Evolutionary conservation across 1,284 basidiomycete genomes (phyloP), one percentile per base, ranked within the genome.

Genomic region (Ustilago trichophora): DNA sequence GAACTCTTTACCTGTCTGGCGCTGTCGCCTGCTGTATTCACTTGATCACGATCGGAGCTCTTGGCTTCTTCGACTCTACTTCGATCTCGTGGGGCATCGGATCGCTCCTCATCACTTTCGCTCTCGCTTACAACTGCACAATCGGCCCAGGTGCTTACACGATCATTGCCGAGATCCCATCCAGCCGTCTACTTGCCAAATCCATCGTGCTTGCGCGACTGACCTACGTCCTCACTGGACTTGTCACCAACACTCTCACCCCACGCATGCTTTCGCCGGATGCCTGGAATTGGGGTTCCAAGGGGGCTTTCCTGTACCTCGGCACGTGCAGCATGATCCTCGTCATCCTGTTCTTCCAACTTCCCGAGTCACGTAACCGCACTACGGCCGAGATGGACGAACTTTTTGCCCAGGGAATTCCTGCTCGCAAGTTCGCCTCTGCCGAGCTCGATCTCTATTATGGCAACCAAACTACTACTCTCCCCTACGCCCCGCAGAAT

Each of bases 121-220:
- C 83, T 51, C 78, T 83, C 48, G 48, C 69, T 10, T 83, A 82
- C 71, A 80, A 83, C 69, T 34, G 71, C 32, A 78, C 80, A 8
- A 72, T 83, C 52, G 83, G 83, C 24, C 82, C 82, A 3, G 69
- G 80, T 31, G 80, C 79, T 64, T 84, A 83, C 73, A 80, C 81
- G 22, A 77, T 85, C 40, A 84, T 85, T 7, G 81, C 83, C 9
- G 85, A 85, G 54, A 72, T 85, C 29, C 77, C 83, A 0, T 83
- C 84, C 12, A 82, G 82, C 25, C 80, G 84, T n/a, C 80, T 85
- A 4, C 79, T 82, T 8, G 82, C 84, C 66, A 86, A 86, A 80
- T 84, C 85, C 1, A 83, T 86, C 59, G 85, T 83, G 1, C 80
- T 87, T 21, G 83, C 84, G 19, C 82, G 86, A 35, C 80, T 82